These are phyloP conservation scores for Linderina pennispora DNA, from an alignment of 192 early-diverging fungal species.

Conservation along the genomic window DNA sequence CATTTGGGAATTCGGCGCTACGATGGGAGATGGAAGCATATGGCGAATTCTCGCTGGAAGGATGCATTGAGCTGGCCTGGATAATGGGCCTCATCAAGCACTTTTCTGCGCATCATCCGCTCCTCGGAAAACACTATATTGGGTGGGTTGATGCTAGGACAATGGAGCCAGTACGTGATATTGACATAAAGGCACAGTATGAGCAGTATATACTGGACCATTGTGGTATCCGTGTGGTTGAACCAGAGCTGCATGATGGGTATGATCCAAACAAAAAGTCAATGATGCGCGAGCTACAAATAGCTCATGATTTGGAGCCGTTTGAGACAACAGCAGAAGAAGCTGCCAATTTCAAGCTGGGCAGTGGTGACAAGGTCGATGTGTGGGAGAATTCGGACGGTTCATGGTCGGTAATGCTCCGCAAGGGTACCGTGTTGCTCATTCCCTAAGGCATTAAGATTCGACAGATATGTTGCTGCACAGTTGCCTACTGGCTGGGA, in stretches of 20 bases:
- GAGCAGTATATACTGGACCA: constrained; percentile 81
- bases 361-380: constrained; percentile 71
- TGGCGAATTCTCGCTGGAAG: not conserved
- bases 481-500: constrained; percentile 89
- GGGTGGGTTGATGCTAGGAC: constrained; percentile 85
- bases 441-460: constrained; percentile 84
- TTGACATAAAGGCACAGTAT: constrained; percentile 81
- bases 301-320: constrained; percentile 73
- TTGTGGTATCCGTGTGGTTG: constrained; percentile 83
- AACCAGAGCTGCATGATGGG: constrained; percentile 72
- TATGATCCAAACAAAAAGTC: constrained; percentile 82
- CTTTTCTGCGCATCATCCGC: constrained; percentile 71
- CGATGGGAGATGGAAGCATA: not conserved
- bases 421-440: constrained; percentile 76
- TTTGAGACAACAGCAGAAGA: constrained; percentile 80
- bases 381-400: constrained; percentile 31
- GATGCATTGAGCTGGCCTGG: constrained; percentile 76
- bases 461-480: constrained; percentile 72
- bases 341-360: constrained; percentile 70
- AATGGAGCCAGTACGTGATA: constrained; percentile 71
- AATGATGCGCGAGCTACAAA: constrained; percentile 75
- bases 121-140: constrained; percentile 53
- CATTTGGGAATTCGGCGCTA: constrained; percentile 72
- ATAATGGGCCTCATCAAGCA: constrained; percentile 90
- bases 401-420: constrained; percentile 63